Conservation (phyloP, 2,329 filamentous ascomycete species). For the Acrodontium crateriforme region DNA sequence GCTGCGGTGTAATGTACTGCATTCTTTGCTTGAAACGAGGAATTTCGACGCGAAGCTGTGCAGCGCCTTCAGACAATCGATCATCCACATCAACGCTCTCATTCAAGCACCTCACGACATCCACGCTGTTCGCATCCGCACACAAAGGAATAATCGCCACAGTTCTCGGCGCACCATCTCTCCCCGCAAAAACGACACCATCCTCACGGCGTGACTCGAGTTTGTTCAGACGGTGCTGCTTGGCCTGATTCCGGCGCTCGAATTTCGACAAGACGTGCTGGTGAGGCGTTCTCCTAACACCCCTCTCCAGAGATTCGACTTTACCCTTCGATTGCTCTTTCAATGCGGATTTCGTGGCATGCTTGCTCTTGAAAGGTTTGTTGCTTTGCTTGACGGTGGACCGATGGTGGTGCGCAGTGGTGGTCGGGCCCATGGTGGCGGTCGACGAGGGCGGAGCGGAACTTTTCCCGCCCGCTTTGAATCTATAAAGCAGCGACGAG, state of each 20-base stretch:
- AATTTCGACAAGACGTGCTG: slow-evolving; percentile 97
- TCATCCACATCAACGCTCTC: slow-evolving; percentile 63
- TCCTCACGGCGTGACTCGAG: slow-evolving; percentile 70
- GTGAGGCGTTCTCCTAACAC: slow-evolving; percentile 69
- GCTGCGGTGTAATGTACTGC: slow-evolving; percentile 64
- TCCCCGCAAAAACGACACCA: slow-evolving; percentile 69
- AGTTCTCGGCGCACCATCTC: slow-evolving; percentile 73
- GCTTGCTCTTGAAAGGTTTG: slow-evolving; percentile 86
- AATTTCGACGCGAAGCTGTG: slow-evolving; percentile 47
- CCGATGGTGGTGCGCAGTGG: slow-evolving; percentile 63
- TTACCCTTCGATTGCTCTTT: slow-evolving; percentile 82
- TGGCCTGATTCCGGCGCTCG: slow-evolving; percentile 85
- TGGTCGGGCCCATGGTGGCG: slow-evolving; percentile 58
- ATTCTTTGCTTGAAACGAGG: slow-evolving; percentile 93
- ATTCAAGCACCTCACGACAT: slow-evolving; percentile 59
- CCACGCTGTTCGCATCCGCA: slow-evolving; percentile 51
- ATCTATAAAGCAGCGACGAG: slow-evolving; percentile 51
- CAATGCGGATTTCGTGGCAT: slow-evolving; percentile 75
- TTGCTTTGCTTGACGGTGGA: slow-evolving; percentile 79
- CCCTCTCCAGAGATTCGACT: slow-evolving; percentile 55
- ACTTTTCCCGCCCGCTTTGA: slow-evolving; percentile 58
- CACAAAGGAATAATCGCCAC: slow-evolving; percentile 81
- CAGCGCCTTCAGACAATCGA: slow-evolving; percentile 42
- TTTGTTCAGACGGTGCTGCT: slow-evolving; percentile 75
- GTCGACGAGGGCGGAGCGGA: slow-evolving; percentile 7